Conservation (phyloP, 2,329 filamentous ascomycete genomes). For the Phaeosphaeriaceae sp. region DNA sequence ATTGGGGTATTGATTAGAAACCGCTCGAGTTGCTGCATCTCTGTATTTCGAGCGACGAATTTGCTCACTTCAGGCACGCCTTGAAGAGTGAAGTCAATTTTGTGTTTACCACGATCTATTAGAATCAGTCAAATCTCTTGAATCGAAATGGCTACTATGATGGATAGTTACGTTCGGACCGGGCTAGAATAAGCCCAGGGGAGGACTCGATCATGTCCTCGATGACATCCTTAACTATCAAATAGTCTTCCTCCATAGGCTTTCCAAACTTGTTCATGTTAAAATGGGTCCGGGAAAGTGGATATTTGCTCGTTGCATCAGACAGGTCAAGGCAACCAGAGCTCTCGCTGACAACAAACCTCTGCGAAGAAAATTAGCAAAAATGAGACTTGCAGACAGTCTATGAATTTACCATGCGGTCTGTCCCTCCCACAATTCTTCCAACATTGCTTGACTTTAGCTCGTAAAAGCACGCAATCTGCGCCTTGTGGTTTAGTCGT, state of each 20-base stretch:
- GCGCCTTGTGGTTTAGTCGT: slow-evolving; percentile 20
- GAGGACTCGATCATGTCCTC: slow-evolving; percentile 19
- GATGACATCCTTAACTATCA: slow-evolving; percentile 24
- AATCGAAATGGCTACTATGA: slow-evolving; percentile 1
- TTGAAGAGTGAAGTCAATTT: slow-evolving; percentile 16
- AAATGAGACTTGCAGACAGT: background rate
- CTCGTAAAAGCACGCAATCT: slow-evolving; percentile 31
- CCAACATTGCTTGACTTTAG: slow-evolving; percentile 15
- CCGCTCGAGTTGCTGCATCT: slow-evolving; percentile 25
- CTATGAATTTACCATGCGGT: slow-evolving; percentile 27
- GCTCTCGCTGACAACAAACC: background rate
- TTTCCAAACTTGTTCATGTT: slow-evolving; percentile 34
- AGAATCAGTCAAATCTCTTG: background rate
- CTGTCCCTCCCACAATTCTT: slow-evolving; percentile 27
- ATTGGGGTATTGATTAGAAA: slow-evolving; percentile 14
- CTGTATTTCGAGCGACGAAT: slow-evolving; percentile 26
- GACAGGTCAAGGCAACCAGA: slow-evolving; percentile 29
- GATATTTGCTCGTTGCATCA: slow-evolving; percentile 20
- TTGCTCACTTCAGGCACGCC: slow-evolving; percentile 12
- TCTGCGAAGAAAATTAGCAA: background rate
- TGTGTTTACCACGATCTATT: slow-evolving; percentile 13
- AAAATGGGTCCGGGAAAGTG: slow-evolving; percentile 30
- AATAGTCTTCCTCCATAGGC: slow-evolving; percentile 27
- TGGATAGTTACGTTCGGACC: slow-evolving; percentile 23
- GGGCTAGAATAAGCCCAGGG: slow-evolving; percentile 13